Conservation (phyloP, 1,284 basidiomycete genomes). For the Chalciporus piperatoides region DNA sequence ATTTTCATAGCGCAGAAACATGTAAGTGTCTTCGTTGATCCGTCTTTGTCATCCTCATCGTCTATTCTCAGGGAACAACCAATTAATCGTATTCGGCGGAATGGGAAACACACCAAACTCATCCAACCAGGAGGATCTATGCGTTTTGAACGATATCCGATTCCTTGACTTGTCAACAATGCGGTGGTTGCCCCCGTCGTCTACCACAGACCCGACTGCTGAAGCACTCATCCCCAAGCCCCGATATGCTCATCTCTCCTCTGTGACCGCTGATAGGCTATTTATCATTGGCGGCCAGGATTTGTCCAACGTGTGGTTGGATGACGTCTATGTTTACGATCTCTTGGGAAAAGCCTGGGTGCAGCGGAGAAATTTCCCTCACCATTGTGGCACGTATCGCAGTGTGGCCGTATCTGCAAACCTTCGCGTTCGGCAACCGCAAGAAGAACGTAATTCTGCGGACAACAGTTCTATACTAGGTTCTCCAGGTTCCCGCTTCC, state of each 20-base stretch:
- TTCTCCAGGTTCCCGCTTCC: constrained; percentile 56
- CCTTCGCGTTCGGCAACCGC: constrained; percentile 63
- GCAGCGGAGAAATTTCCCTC: constrained; percentile 73
- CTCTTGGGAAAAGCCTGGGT: constrained; percentile 72
- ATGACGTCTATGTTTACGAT: constrained; percentile 88
- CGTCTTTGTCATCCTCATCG: constrained; percentile 13
- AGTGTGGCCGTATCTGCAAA: constrained; percentile 79
- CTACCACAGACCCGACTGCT: constrained; percentile 34
- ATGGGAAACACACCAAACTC: constrained; percentile 79
- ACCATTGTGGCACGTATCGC: constrained; percentile 91
- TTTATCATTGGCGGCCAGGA: constrained; percentile 95
- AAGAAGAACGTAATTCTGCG: constrained; percentile 49
- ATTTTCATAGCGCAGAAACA: constrained; percentile 88
- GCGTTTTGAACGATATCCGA: constrained; percentile 82
- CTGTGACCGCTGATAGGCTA: constrained; percentile 77
- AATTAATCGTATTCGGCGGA: constrained; percentile 88
- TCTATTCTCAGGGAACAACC: constrained; percentile 65
- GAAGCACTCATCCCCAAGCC: constrained; percentile 63
- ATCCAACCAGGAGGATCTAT: constrained; percentile 66
- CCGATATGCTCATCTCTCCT: constrained; percentile 88
- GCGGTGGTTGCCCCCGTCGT: constrained; percentile 64
- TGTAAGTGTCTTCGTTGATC: constrained; percentile 49
- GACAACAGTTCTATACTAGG: constrained; percentile 45
- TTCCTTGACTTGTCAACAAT: constrained; percentile 73
- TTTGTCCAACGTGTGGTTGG: constrained; percentile 85